Evolutionary conservation across 768 basidiomycete species (phyloP).

Genomic region (Coprinopsis strossmayeri): DNA sequence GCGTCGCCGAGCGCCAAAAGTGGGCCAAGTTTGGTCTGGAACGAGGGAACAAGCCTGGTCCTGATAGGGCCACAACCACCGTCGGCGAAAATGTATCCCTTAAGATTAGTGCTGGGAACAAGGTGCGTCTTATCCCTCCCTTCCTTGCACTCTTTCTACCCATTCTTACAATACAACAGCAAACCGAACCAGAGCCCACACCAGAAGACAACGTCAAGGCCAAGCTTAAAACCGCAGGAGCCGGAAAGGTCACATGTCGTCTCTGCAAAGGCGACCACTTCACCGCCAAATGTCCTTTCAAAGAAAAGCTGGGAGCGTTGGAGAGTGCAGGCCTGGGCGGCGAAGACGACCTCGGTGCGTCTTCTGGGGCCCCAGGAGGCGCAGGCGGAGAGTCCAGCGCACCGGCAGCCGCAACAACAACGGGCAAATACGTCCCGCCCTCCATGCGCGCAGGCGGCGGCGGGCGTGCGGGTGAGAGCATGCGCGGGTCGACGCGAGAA

Average conservation of each 20-base stretch:
- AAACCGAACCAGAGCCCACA: slow-evolving; percentile 58
- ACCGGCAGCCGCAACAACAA: slow-evolving; percentile 35
- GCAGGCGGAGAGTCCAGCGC: slow-evolving; percentile 22
- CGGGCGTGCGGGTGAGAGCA: slow-evolving; percentile 70
- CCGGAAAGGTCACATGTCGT: slow-evolving; percentile 87
- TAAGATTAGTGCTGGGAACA: slow-evolving; percentile 52
- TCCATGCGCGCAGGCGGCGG: slow-evolving; percentile 69
- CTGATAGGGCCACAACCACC: slow-evolving; percentile 90
- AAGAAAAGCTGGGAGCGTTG: slow-evolving; percentile 81
- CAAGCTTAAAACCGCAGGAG: slow-evolving; percentile 65
- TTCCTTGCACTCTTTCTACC: background rate
- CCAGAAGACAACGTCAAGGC: slow-evolving; percentile 61
- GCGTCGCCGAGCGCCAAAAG: slow-evolving; percentile 87
- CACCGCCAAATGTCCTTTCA: slow-evolving; percentile 98
- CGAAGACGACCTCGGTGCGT: slow-evolving; percentile 31
- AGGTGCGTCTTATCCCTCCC: slow-evolving; percentile 28
- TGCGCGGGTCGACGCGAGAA: slow-evolving; percentile 67
- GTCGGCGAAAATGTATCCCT: slow-evolving; percentile 60
- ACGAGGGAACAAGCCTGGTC: slow-evolving; percentile 79
- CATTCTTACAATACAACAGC: slow-evolving; percentile 25
- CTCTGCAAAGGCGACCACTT: slow-evolving; percentile 97
- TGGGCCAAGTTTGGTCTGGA: slow-evolving; percentile 95
- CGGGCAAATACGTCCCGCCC: slow-evolving; percentile 92
- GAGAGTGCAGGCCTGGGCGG: slow-evolving; percentile 42
- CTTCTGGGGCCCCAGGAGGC: slow-evolving; percentile 27